Conservation (phyloP, 257 asterid genomes). For the Nicotiana sylvestris region DNA sequence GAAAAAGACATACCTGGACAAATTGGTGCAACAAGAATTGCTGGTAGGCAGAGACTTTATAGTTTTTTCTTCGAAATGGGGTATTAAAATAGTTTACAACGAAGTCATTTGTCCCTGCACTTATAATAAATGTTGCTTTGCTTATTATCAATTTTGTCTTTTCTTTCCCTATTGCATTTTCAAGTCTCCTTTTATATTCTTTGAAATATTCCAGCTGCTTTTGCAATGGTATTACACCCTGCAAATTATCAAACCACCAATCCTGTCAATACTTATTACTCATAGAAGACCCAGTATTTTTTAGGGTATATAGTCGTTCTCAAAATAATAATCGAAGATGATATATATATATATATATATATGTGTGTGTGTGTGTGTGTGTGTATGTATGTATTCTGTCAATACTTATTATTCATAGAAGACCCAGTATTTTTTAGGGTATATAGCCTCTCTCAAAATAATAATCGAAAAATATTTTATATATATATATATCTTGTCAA, state of each 20-base stretch:
- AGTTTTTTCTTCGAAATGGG: constrained; percentile 38
- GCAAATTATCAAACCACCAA: constrained; percentile 10
- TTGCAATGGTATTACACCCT: constrained; percentile 45
- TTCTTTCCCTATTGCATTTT: constrained; percentile 38
- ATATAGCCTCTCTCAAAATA: no score
- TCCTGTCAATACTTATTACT: no score
- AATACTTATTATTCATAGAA: no score
- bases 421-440: no score
- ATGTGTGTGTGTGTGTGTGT: no score
- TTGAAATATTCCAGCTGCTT: constrained; percentile 45
- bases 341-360: no score
- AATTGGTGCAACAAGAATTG: constrained; percentile 34
- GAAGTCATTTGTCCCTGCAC: constrained; percentile 67
- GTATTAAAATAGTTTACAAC: constrained; percentile 37
- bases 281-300: no score
- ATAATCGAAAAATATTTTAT: no score
- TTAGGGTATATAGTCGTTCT: no score
- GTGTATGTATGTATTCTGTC: no score
- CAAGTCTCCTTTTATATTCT: constrained; percentile 45
- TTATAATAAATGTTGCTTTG: constrained; percentile 36
- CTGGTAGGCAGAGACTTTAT: constrained; percentile 36
- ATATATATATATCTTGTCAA: no score
- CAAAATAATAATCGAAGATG: no score
- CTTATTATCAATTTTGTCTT: constrained; percentile 26
- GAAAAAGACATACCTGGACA: constrained; percentile 34